Percentiles rank a stretch among this genome's conserved stretches.
phyloP scores from a whole-genome alignment of 2,329 filamentous ascomycete genomes.

The Ascochyta clinopodiicola region DNA sequence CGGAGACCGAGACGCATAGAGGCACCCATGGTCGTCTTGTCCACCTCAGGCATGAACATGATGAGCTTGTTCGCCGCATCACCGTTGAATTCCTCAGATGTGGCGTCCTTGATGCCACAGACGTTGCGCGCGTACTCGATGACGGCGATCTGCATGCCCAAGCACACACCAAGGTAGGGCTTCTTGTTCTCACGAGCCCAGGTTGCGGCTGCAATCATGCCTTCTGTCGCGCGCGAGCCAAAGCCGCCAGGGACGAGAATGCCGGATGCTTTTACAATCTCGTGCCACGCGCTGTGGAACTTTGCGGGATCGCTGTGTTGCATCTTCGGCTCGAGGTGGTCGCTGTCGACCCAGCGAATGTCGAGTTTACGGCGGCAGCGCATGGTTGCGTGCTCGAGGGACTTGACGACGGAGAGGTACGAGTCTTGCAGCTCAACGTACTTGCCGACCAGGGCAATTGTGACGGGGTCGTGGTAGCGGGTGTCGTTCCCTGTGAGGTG shows the following conservation, averaged over 20 bases:
- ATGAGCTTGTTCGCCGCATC: conserved; percentile 73
- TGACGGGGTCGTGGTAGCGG: conserved; percentile 71
- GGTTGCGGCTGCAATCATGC: conserved; percentile 86
- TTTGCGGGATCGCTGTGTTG: conserved; percentile 69
- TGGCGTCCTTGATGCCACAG: conserved; percentile 66
- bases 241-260: conserved; percentile 80
- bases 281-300: conserved; percentile 87
- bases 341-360: conserved; percentile 83
- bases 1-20: conserved; percentile 86
- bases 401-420: conserved; percentile 84
- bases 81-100: conserved; percentile 64
- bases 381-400: conserved; percentile 92
- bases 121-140: conserved; percentile 85
- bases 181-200: conserved; percentile 84
- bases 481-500: conserved; percentile 71
- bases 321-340: conserved; percentile 76
- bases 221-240: conserved; percentile 80
- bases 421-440: conserved; percentile 86
- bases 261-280: conserved; percentile 73
- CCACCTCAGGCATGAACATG: conserved; percentile 91
- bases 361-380: conserved; percentile 79
- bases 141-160: conserved; percentile 92
- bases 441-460: conserved; percentile 90
- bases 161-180: conserved; percentile 87
- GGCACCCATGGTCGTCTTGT: conserved; percentile 77